Conservation (phyloP, 2,329 filamentous ascomycete genomes). For the Talaromyces pinophilus region DNA sequence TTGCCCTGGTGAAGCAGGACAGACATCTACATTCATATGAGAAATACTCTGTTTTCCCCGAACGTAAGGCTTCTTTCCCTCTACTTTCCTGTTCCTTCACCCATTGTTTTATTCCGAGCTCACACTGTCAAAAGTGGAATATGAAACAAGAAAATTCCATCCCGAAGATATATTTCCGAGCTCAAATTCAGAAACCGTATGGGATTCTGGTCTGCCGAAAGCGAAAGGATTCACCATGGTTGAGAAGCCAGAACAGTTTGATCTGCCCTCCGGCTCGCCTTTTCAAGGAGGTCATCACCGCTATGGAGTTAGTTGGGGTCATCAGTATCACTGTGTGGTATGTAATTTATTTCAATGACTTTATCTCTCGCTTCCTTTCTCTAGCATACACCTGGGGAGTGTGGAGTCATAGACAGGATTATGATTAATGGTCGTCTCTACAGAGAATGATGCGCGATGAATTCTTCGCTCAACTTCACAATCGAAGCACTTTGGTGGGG, state of each 20-base stretch:
- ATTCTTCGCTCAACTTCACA: slow-evolving; percentile 4
- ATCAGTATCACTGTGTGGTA: slow-evolving; percentile 3
- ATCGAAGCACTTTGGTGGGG: neutral
- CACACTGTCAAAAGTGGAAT: neutral
- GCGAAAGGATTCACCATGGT: slow-evolving; percentile 1
- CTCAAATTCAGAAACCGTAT: neutral
- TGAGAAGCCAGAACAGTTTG: neutral
- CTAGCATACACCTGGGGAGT: neutral
- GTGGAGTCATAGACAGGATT: neutral
- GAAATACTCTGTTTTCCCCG: slow-evolving; percentile 1
- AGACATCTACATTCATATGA: neutral
- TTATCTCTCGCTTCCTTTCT: neutral
- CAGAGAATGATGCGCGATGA: slow-evolving; percentile 1
- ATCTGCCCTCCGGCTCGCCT: neutral
- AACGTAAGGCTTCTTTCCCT: neutral
- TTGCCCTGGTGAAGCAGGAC: neutral
- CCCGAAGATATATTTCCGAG: slow-evolving; percentile 1
- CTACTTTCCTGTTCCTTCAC: neutral
- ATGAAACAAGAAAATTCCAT: neutral
- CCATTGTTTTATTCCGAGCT: slow-evolving; percentile 1
- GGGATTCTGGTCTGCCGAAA: neutral
- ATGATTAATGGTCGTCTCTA: slow-evolving; percentile 1
- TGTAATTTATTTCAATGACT: neutral
- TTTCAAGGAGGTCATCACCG: slow-evolving; percentile 1
- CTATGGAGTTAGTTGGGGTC: neutral